Conservation (phyloP, 2,329 filamentous ascomycete genomes). For the Coccinonectria pachysandricola region DNA sequence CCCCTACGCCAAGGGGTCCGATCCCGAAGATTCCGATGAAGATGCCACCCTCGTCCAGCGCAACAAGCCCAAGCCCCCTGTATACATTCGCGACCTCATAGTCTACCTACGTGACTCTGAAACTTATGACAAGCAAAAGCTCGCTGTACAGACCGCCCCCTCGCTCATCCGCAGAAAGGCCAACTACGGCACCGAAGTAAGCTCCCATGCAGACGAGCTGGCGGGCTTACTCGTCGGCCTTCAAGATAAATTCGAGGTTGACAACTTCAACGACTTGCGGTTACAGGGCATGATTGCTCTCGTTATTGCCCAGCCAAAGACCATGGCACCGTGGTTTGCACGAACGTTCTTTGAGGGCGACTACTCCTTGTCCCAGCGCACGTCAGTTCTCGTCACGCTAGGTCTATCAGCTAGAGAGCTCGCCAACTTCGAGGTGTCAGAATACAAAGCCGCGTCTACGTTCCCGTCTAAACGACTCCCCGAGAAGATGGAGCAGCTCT, state of each 20-base stretch:
- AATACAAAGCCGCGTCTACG: conserved; percentile 35
- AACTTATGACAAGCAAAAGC: conserved; percentile 71
- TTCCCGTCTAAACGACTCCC: conserved; percentile 81
- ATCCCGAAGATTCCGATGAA: conserved; percentile 84
- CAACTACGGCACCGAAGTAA: conserved; percentile 78
- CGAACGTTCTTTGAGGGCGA: conserved; percentile 85
- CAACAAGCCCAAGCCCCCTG: conserved; percentile 73
- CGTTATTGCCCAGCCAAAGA: conserved; percentile 62
- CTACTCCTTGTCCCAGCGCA: conserved; percentile 77
- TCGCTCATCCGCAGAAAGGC: conserved; percentile 78
- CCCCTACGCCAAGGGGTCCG: conserved; percentile 77
- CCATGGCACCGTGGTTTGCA: conserved; percentile 76
- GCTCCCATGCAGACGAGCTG: conserved; percentile 72
- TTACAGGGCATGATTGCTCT: conserved; percentile 76
- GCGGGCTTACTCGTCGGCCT: conserved; percentile 67
- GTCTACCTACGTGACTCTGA: conserved; percentile 69
- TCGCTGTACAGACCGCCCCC: conserved; percentile 69
- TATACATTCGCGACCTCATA: conserved; percentile 84
- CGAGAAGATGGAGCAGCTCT: conserved; percentile 61
- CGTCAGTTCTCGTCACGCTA: conserved; percentile 69
- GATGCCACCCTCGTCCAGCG: conserved; percentile 80
- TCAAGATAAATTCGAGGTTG: conserved; percentile 75
- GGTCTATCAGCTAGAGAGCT: conserved; percentile 77
- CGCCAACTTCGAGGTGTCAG: conserved; percentile 59
- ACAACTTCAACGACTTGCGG: conserved; percentile 63